Percentiles rank a stretch among this genome's conserved stretches.
Evolutionary conservation across 2,329 filamentous ascomycete genomes (phyloP).

Genomic region (Phoma sp.): DNA sequence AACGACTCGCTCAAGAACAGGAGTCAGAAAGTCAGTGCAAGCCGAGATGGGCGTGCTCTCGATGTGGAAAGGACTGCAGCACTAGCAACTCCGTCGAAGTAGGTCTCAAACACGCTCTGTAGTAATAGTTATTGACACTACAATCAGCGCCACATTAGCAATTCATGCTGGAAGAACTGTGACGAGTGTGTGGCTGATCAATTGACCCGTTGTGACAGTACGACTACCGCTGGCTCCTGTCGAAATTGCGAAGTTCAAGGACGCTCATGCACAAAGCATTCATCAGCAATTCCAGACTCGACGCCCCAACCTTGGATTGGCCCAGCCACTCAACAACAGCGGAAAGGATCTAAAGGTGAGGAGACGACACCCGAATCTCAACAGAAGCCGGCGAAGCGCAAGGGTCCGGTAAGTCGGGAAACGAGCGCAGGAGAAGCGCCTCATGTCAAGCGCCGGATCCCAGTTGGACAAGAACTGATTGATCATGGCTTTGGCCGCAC

Average conservation of each 20-base stretch:
- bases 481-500: neutral
- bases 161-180: constrained; percentile 24
- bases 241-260: constrained; percentile 11
- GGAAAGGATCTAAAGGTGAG: neutral
- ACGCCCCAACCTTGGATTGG: neutral
- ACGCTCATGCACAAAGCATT: constrained; percentile 18
- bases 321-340: neutral
- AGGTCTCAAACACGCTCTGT: neutral
- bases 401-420: neutral
- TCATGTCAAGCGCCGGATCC: neutral
- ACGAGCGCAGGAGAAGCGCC: neutral
- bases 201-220: constrained; percentile 13
- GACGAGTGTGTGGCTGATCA: constrained; percentile 22
- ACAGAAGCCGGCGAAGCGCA: constrained; percentile 1
- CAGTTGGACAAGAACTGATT: neutral
- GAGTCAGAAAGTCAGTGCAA: neutral
- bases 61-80: constrained; percentile 1
- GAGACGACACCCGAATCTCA: neutral
- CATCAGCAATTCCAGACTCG: neutral
- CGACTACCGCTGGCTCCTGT: constrained; percentile 6
- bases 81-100: constrained; percentile 4
- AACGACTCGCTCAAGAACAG: neutral
- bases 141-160: constrained; percentile 12
- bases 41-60: constrained; percentile 5
- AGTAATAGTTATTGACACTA: neutral